These are phyloP conservation scores for Pythium utonaiense DNA, from an alignment of 352 stramenopile species.

Conservation along the genomic window DNA sequence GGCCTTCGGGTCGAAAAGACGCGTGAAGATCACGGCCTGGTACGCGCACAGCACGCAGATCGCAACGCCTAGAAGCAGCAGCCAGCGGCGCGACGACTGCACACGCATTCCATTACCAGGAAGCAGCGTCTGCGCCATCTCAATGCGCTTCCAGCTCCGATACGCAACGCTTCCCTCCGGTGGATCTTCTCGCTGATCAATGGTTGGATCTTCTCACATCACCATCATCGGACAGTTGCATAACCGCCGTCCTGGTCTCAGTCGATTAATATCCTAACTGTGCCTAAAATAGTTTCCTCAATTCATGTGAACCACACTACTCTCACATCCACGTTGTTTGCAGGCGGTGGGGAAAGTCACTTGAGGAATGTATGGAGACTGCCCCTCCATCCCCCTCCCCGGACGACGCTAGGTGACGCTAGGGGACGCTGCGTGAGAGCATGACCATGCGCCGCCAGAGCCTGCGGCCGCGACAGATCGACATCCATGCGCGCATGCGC, in stretches of 20 bases:
- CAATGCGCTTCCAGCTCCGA: too few species aligned
- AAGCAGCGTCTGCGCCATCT: slow-evolving; percentile 4
- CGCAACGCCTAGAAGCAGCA: slow-evolving; percentile 11
- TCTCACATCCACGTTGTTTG: too few species aligned
- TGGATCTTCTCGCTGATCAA: too few species aligned
- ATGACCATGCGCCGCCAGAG: slow-evolving; percentile 73
- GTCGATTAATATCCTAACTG: too few species aligned
- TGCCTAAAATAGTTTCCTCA: too few species aligned
- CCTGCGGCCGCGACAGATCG: slow-evolving; percentile 82
- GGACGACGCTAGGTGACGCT: not conserved
- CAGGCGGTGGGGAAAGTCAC: not conserved
- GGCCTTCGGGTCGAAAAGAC: slow-evolving; percentile 13
- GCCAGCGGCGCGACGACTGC: not conserved
- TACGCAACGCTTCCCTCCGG: too few species aligned
- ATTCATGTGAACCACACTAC: too few species aligned
- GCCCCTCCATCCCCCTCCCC: not conserved
- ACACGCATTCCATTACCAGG: not conserved
- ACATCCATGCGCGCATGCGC: slow-evolving; percentile 82
- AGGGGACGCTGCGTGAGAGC: not conserved
- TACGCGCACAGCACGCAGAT: slow-evolving; percentile 17
- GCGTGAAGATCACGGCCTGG: slow-evolving; percentile 15
- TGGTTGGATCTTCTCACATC: too few species aligned
- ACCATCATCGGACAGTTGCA: too few species aligned
- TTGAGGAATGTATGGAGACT: slow-evolving; percentile 7
- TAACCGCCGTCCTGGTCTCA: too few species aligned